Evolutionary conservation across 2,329 filamentous ascomycete species (phyloP).

Genomic region (Huntiella moniliformis): DNA sequence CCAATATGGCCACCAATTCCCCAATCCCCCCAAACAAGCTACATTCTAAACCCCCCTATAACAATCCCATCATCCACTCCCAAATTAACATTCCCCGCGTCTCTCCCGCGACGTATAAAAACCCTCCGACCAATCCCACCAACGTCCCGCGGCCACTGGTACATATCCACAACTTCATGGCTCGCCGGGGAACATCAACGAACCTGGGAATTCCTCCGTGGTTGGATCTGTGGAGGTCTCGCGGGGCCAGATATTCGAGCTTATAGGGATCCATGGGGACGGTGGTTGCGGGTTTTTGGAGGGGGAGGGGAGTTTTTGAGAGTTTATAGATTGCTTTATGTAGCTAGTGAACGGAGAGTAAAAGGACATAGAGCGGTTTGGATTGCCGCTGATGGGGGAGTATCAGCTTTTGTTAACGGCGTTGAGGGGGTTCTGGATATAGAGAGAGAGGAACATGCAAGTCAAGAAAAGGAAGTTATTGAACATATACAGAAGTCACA

Average conservation of each 20-base stretch:
- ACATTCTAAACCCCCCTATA: too few relatives aligned
- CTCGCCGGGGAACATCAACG: too few relatives aligned
- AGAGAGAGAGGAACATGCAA: background rate
- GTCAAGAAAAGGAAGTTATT: slow-evolving; percentile 14
- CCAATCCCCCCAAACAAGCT: too few relatives aligned
- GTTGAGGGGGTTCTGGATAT: slow-evolving; percentile 10
- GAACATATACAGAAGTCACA: background rate
- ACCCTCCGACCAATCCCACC: too few relatives aligned
- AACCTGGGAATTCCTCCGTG: too few relatives aligned
- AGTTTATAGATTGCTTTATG: slow-evolving; percentile 55
- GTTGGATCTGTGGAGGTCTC: too few relatives aligned
- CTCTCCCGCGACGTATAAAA: too few relatives aligned
- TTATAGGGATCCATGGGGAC: slow-evolving; percentile 24
- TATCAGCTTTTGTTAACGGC: slow-evolving; percentile 25
- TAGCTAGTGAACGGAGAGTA: slow-evolving; percentile 48
- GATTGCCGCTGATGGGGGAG: slow-evolving; percentile 43
- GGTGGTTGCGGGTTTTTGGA: slow-evolving; percentile 47
- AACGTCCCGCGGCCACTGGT: too few relatives aligned
- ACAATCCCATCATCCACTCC: too few relatives aligned
- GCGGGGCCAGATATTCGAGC: slow-evolving; percentile 28
- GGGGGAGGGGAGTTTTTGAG: slow-evolving; percentile 60
- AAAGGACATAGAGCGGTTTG: slow-evolving; percentile 40
- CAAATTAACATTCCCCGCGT: too few relatives aligned
- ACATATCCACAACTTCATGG: too few relatives aligned
- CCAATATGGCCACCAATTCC: too few relatives aligned